phyloP scores from a whole-genome alignment of 192 early-diverging fungal genomes.

The Gigaspora rosea region DNA sequence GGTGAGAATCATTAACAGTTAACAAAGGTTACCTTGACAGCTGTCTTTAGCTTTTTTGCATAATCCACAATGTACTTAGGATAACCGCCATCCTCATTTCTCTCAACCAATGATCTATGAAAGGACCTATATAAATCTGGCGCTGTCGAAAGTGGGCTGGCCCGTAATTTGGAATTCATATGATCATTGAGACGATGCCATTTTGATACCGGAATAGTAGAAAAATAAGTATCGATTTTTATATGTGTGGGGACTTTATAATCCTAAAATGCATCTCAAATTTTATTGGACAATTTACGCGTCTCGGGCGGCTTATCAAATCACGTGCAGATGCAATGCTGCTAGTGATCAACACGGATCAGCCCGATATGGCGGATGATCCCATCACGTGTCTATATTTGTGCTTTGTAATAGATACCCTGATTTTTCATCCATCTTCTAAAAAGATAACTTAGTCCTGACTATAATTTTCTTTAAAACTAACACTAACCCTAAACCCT shows the following conservation, averaged over 20 bases:
- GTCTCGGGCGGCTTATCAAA: conserved; percentile 12
- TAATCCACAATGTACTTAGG: conserved; percentile 15
- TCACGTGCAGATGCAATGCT: conserved; percentile 22
- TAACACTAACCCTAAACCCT: no score
- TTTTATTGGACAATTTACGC: conserved; percentile 25
- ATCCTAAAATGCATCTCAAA: background rate
- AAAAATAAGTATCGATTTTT: conserved; percentile 29
- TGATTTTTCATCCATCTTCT: no score
- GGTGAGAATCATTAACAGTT: conserved; percentile 3
- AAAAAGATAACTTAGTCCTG: no score
- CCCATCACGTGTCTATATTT: no score
- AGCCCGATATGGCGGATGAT: no score
- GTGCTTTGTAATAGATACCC: no score
- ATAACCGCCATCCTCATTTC: conserved; percentile 15
- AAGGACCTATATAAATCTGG: conserved; percentile 30
- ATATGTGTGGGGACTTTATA: conserved; percentile 28
- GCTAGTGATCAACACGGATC: no score
- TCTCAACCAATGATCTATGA: background rate
- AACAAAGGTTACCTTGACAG: conserved; percentile 26
- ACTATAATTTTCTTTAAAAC: no score
- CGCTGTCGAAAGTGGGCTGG: conserved; percentile 17
- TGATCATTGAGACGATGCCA: conserved; percentile 24
- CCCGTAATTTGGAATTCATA: conserved; percentile 28
- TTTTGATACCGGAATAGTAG: conserved; percentile 14
- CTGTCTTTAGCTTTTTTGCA: conserved; percentile 26